Evolutionary conservation across 768 basidiomycete species (phyloP).

Genomic region (Mycena pura): DNA sequence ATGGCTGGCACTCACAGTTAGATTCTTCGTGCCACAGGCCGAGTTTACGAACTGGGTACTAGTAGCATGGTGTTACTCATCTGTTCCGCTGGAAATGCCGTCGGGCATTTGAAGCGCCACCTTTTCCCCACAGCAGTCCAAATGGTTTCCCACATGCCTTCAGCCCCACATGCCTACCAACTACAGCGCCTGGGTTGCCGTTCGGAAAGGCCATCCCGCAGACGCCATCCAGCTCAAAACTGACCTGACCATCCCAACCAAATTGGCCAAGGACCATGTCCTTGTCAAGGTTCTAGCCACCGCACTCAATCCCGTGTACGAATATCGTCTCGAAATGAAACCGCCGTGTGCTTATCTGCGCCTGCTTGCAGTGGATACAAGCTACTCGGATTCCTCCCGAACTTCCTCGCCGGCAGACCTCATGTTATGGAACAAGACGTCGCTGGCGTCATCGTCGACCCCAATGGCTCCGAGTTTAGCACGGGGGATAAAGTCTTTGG

Average conservation of each 20-base stretch:
- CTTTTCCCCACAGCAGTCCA: too few species aligned
- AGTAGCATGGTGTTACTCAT: too few species aligned
- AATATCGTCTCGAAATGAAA: not conserved
- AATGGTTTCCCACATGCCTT: too few species aligned
- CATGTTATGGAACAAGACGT: conserved; percentile 67
- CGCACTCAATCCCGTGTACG: conserved; percentile 75
- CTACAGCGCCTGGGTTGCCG: conserved; percentile 21
- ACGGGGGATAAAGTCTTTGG: conserved; percentile 74
- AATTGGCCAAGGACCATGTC: conserved; percentile 48
- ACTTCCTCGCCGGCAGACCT: conserved; percentile 54
- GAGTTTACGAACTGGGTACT: too few species aligned
- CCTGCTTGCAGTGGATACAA: conserved; percentile 64
- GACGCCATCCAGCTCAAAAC: conserved; percentile 27
- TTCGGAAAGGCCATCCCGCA: conserved; percentile 6
- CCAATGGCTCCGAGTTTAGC: conserved; percentile 57
- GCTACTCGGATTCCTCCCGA: conserved; percentile 55
- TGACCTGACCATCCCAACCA: conserved; percentile 21
- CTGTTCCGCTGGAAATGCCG: too few species aligned
- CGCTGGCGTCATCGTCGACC: conserved; percentile 64
- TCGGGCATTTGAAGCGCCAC: too few species aligned
- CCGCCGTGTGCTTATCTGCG: not conserved
- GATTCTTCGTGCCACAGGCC: too few species aligned
- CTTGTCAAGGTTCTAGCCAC: conserved; percentile 59
- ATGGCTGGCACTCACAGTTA: too few species aligned
- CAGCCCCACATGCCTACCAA: conserved; percentile 14